Base-by-base conservation (phyloP, 2,329 filamentous ascomycete genomes). In the Cladosporium austrohemisphaericum region DNA sequence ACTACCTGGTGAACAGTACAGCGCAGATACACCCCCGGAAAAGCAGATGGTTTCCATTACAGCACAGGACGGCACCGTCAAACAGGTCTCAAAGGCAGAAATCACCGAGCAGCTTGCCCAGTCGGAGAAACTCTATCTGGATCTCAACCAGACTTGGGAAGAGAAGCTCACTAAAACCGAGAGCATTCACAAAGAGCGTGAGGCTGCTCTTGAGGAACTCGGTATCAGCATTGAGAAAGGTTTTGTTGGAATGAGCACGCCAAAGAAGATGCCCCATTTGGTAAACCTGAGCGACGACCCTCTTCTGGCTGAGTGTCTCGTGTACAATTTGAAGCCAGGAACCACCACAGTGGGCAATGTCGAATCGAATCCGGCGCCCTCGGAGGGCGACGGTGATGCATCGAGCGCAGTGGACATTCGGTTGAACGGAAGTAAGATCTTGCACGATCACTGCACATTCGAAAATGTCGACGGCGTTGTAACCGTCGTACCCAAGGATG, bases 171-270 rank as follows among this genome's bases (percentile, higher is more conserved):
- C 83, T 56, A 96, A 94, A 72, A 98, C 93, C 0, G 93, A 98
- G 67, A 84, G 92, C 59, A 97, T 98, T 49, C 93, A 98, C 74
- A 96, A 95, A 66, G 93, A 98, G 70, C 84, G 93, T 58, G 93
- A 98, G 69, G 83, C 90, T 40, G 93, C 93, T 8, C 75, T 98
- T 37, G 93, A 98, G 72, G 93, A 98, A 67, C 79, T 98, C 35
- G 93, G 93, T 57, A 97, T 98, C 70, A 97, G 91, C 68, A 98
- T 98, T 57, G 93, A 98, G 66, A 98, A 98, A 68, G 93, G 93
- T 5, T 96, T 96, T 63, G 85, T 98, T 53, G 93, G 93, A 11
- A 75, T 98, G 53, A 92, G 89, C 52, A 97, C 91, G 16, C 93
- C 93, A 1, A 98, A 98, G 74, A 96, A 96, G 71, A 98, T 97